A percentile compares a stretch with the other conserved stretches of the same genome.
These are phyloP conservation scores for Hordeum pubiflorum DNA, from an alignment of 202 grass and related monocot species.

Conservation along the genomic window DNA sequence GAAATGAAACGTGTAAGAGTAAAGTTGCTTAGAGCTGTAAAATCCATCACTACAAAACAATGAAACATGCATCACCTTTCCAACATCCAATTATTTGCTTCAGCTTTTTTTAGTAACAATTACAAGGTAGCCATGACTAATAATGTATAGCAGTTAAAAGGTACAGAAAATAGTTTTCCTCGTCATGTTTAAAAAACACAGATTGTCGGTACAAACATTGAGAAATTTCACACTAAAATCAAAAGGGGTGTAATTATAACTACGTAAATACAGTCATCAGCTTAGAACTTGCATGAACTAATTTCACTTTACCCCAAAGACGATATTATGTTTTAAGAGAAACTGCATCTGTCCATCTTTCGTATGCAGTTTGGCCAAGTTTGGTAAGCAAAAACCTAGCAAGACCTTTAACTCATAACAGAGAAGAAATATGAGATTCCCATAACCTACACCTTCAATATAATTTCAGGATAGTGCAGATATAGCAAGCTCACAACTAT, in stretches of 20 bases:
- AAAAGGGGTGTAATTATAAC: background rate
- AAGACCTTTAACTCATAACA: conserved; percentile 6
- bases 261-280: background rate
- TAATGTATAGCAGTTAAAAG: background rate
- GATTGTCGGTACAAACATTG: background rate
- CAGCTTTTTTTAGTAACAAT: background rate
- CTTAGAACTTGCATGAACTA: background rate
- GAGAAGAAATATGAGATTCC: background rate
- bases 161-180: background rate
- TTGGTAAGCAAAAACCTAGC: background rate
- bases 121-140: background rate
- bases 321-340: background rate
- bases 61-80: background rate
- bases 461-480: background rate
- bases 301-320: background rate
- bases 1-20: background rate
- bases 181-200: background rate
- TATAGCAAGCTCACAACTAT: background rate
- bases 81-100: background rate
- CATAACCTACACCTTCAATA: background rate
- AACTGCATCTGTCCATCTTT: background rate
- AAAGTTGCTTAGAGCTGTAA: background rate
- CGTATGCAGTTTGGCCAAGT: background rate
- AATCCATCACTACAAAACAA: background rate
- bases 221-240: background rate